A percentile compares a stretch with the other conserved stretches of the same genome.
These are phyloP conservation scores for Rhodotorula sp. DNA, from an alignment of 1,284 basidiomycete genomes.

Conservation along the genomic window DNA sequence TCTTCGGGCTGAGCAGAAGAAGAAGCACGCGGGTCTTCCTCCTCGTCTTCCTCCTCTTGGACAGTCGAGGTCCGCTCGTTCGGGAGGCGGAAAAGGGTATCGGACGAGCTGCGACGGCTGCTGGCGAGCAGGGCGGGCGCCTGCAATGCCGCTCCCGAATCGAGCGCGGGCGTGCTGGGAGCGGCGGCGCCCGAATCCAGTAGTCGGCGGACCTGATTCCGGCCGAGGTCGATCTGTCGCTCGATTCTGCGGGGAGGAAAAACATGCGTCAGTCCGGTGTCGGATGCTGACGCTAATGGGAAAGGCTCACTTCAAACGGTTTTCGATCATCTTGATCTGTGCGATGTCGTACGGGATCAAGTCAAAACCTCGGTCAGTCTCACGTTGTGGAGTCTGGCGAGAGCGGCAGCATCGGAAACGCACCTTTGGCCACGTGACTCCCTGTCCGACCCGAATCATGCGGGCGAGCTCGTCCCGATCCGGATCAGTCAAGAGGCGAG, in stretches of 20 bases:
- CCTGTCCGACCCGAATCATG: slow-evolving; percentile 80
- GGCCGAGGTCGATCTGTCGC: slow-evolving; percentile 76
- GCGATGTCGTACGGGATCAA: too few species aligned
- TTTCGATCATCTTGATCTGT: slow-evolving; percentile 86
- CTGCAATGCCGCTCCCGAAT: neutral
- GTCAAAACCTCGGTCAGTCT: neutral
- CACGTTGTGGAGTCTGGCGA: too few species aligned
- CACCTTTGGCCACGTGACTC: slow-evolving; percentile 95
- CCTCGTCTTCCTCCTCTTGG: neutral
- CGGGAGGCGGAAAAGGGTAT: too few species aligned
- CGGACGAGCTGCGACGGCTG: neutral
- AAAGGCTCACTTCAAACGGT: slow-evolving; percentile 59
- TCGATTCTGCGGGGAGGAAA: slow-evolving; percentile 57
- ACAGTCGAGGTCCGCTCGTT: neutral
- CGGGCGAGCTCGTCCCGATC: slow-evolving; percentile 63
- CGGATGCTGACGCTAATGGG: neutral
- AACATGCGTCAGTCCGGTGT: neutral
- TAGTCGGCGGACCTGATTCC: slow-evolving; percentile 55
- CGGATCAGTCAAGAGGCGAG: slow-evolving; percentile 72
- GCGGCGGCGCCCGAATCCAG: neutral
- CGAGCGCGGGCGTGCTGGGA: neutral
- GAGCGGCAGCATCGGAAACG: slow-evolving; percentile 17
- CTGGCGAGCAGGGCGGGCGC: neutral
- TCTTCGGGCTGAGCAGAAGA: neutral
- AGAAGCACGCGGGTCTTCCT: neutral